Evolutionary conservation across 164 flowering plant genomes (phyloP).

Genomic region (grape (Vitis vinifera)): ASM3070453v1 NC_081823.1:20039501-20040000

Average conservation of each 20-base stretch:
- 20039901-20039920: constrained; percentile 6
- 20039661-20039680: background rate
- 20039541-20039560: constrained; percentile 1
- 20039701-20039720: constrained; percentile 6
- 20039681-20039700: constrained; percentile 7
- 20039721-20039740: constrained; percentile 23
- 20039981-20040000: constrained; percentile 52
- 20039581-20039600: background rate
- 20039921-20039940: constrained; percentile 4
- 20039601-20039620: background rate
- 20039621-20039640: background rate
- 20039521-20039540: background rate
- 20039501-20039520: constrained; percentile 3
- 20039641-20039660: background rate
- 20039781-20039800: background rate
- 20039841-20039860: background rate
- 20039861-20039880: background rate
- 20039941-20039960: constrained; percentile 13
- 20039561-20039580: background rate
- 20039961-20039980: constrained; percentile 13
- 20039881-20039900: background rate
- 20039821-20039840: background rate
- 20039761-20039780: constrained; percentile 2
- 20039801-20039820: constrained; percentile 3
- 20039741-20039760: constrained; percentile 1